Conservation (phyloP, 352 stramenopile genomes). For the Paralagenidium karlingii region DNA sequence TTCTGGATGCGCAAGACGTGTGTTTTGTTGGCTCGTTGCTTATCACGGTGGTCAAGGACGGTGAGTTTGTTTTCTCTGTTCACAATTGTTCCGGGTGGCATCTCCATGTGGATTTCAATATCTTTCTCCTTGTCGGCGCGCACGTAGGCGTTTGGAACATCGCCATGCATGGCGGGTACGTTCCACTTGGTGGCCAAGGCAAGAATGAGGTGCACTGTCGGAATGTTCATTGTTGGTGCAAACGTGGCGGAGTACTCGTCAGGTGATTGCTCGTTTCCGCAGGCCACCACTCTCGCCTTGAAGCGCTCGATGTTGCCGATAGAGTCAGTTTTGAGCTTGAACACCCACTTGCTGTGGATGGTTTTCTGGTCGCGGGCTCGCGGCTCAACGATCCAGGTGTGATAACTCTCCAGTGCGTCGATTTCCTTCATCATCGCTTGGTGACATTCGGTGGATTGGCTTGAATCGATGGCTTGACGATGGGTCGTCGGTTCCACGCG, state of each 20-base stretch:
- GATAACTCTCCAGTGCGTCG: not conserved
- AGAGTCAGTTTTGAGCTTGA: not conserved
- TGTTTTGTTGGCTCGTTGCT: no score
- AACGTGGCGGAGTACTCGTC: not conserved
- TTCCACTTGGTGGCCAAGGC: not conserved
- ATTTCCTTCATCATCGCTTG: not conserved
- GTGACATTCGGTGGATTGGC: not conserved
- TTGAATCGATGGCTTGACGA: not conserved
- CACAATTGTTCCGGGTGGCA: not conserved
- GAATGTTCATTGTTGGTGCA: not conserved
- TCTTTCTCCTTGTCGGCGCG: not conserved
- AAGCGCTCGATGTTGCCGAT: not conserved
- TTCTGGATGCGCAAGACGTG: no score
- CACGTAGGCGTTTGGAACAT: not conserved
- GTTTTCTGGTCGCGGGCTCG: not conserved
- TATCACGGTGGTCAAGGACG: no score
- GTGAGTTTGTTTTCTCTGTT: no score
- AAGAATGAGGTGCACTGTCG: not conserved
- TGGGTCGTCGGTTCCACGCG: not conserved
- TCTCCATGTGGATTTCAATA: not conserved
- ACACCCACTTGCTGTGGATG: not conserved
- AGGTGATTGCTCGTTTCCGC: not conserved
- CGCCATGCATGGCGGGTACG: not conserved
- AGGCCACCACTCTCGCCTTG: not conserved
- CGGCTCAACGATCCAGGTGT: not conserved